Percentiles rank a stretch among this genome's conserved stretches.
These are phyloP conservation scores for Croton laevigatus DNA, from an alignment of 441 rosid genomes.

Conservation along the genomic window DNA sequence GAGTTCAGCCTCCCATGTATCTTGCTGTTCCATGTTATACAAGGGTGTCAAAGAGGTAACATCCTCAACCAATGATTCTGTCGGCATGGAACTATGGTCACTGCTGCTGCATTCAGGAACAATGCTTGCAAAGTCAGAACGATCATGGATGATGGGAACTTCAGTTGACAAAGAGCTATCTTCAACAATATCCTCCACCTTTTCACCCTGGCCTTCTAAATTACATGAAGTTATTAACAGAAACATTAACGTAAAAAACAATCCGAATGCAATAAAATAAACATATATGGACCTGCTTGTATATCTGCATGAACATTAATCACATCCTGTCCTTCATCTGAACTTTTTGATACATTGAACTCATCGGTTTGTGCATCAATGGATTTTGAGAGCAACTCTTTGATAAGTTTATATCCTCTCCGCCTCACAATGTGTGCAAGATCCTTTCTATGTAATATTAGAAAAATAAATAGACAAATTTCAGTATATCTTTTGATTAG, in stretches of 20 bases:
- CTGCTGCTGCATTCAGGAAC: constrained; percentile 8
- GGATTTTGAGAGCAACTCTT: constrained; percentile 56
- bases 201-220: constrained; percentile 47
- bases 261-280: constrained; percentile 8
- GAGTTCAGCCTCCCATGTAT: constrained; percentile 1
- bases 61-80: background rate
- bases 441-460: constrained; percentile 54
- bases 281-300: constrained; percentile 39
- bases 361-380: constrained; percentile 27
- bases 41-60: background rate
- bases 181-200: constrained; percentile 16
- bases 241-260: constrained; percentile 11
- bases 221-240: constrained; percentile 26
- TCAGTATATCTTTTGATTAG: background rate
- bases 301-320: constrained; percentile 18
- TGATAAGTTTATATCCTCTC: constrained; percentile 72
- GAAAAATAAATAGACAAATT: background rate
- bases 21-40: background rate
- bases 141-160: constrained; percentile 12
- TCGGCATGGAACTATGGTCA: constrained; percentile 9
- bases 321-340: constrained; percentile 25
- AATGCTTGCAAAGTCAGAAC: too few species aligned
- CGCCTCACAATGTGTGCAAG: constrained; percentile 83
- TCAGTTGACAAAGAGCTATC: constrained; percentile 17
- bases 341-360: constrained; percentile 19